Conservation (phyloP, 1,284 basidiomycete species). For the Marasmius sp. region DNA sequence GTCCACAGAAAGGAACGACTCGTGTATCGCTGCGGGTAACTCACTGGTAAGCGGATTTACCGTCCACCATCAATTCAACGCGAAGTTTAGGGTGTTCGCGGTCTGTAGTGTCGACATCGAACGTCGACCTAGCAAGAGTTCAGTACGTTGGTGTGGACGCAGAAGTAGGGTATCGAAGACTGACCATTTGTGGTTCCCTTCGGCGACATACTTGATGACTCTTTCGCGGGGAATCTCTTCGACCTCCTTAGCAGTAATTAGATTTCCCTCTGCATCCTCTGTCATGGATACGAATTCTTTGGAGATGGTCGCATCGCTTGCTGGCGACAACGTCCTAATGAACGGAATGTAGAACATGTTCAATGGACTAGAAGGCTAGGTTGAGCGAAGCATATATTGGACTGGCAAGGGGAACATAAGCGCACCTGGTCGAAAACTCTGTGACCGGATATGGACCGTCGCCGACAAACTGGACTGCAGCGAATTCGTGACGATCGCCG, state of each 20-base stretch:
- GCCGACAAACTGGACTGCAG: conserved; percentile 62
- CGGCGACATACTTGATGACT: conserved; percentile 62
- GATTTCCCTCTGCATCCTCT: conserved; percentile 22
- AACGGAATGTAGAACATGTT: conserved; percentile 75
- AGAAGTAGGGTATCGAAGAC: conserved; percentile 10
- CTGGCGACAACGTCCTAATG: conserved; percentile 45
- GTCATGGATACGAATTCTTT: background rate
- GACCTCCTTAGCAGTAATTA: conserved; percentile 16
- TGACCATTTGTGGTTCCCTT: conserved; percentile 67
- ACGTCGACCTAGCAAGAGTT: conserved; percentile 50
- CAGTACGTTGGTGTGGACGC: background rate
- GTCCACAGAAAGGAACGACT: background rate
- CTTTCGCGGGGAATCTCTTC: conserved; percentile 57
- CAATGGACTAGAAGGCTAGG: conserved; percentile 48
- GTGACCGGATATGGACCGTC: conserved; percentile 36
- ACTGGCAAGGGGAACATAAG: background rate
- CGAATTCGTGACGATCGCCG: conserved; percentile 82
- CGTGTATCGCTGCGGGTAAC: conserved; percentile 16
- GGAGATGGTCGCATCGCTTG: conserved; percentile 42
- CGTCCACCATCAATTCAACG: conserved; percentile 66
- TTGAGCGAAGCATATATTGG: background rate
- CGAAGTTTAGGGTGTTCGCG: conserved; percentile 52
- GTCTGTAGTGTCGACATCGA: conserved; percentile 74
- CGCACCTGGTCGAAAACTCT: conserved; percentile 41
- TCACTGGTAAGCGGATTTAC: conserved; percentile 58